Evolutionary conservation across 2,329 filamentous ascomycete species (phyloP), one percentile per base, ranked within the genome.

Genomic region (Fusarium drepaniforme): DNA sequence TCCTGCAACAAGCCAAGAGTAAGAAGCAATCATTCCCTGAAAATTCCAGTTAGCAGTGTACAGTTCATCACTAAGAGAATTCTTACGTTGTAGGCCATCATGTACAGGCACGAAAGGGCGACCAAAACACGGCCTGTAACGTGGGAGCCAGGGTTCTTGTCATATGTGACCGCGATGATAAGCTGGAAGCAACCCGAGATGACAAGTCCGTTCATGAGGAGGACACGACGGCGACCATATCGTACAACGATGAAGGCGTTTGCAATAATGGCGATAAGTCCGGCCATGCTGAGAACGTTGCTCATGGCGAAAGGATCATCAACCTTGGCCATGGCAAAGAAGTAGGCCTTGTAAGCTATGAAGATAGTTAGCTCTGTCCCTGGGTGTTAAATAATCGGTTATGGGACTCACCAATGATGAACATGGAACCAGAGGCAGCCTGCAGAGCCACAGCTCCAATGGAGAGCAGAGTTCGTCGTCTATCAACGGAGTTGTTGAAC

Each of bases 21-120:
- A 78, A 0, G 76, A 69, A 3, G 76, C 76, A 8, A 78, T 73
- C 76, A 78, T 78, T 12, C 75, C 75, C 75, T 77, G 40, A 21
- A 21, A 12, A 16, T 2, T 7, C 0, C 4, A 40, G 15, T n/a
- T 4, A 33, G 0, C 1, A 1, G 11, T 42, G 8, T 2, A 9
- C 4, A 15, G 9, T 0, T 2, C 0, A 5, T 18, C 3, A 1
- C 9, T 8, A 4, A 7, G 3, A 4, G 3, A 8, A 2, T 0
- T 8, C 72, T 73, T 38, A 78, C 75, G 9, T 77, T 77, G 15
- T 78, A 77, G 1, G 68, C 59, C 30, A 76, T 61, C 74, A 77
- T 77, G 12, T 78, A 78, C 8, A 77, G 37, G 16, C 76, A 78
- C 1, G 72, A 78, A 3, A 78, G 72, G 1, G 72, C 76, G 16